Percentiles rank a stretch among this genome's conserved stretches.
Evolutionary conservation across 164 flowering plant species (phyloP).

Genomic region (Tetracentron sinense): DNA sequence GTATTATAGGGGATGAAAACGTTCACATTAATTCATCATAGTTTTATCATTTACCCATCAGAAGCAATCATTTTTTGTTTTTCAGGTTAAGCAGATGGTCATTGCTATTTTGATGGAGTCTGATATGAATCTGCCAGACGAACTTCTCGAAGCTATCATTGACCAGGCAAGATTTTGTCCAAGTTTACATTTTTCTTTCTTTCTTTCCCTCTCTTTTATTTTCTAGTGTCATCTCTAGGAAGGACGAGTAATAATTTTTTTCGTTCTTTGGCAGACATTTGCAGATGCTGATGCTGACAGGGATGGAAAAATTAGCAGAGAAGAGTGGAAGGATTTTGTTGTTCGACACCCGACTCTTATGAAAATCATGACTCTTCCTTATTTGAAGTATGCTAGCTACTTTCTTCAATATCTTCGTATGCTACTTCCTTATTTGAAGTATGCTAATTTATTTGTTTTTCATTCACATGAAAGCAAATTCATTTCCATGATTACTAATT

Average conservation of each 20-base stretch:
- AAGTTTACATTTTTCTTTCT: not conserved
- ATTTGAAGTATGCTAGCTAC: slow-evolving; percentile 56
- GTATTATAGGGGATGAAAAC: no score
- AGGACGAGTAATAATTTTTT: not conserved
- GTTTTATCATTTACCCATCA: not conserved
- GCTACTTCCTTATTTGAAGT: no score
- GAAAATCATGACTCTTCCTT: slow-evolving; percentile 88
- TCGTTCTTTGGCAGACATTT: slow-evolving; percentile 56
- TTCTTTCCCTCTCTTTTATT: not conserved
- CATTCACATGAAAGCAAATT: not conserved
- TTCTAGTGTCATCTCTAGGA: not conserved
- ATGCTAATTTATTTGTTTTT: no score
- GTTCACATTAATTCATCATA: no score
- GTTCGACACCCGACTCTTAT: slow-evolving; percentile 55
- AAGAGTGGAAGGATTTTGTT: slow-evolving; percentile 77
- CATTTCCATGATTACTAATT: not conserved
- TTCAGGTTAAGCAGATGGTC: slow-evolving; percentile 87
- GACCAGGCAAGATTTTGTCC: slow-evolving; percentile 45
- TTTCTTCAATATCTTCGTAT: not conserved
- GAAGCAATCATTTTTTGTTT: slow-evolving; percentile 13
- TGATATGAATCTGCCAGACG: slow-evolving; percentile 61
- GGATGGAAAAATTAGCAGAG: slow-evolving; percentile 70
- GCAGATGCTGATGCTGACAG: slow-evolving; percentile 71
- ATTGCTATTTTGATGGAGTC: slow-evolving; percentile 69
- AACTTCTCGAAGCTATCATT: slow-evolving; percentile 65